A percentile compares a stretch with the other conserved stretches of the same genome.
Conservation (phyloP, 2,329 filamentous ascomycete genomes). For the Aspergillus tubingensis region DNA sequence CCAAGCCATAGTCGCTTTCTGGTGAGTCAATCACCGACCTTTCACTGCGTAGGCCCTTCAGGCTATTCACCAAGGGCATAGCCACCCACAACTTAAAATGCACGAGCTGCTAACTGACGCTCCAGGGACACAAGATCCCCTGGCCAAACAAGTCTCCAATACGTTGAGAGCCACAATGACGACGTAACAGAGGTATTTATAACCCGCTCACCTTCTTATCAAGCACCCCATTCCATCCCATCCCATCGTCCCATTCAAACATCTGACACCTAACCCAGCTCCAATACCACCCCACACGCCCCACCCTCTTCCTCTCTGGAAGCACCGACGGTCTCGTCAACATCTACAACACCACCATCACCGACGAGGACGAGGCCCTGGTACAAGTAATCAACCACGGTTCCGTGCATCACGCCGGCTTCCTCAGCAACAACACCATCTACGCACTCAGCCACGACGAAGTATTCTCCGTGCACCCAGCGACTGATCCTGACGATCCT, state of each 20-base stretch:
- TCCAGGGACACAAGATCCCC: conserved; percentile 48
- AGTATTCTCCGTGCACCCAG: conserved; percentile 59
- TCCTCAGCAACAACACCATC: conserved; percentile 54
- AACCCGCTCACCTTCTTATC: too few species aligned
- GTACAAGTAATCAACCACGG: conserved; percentile 65
- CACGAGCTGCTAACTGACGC: conserved; percentile 29
- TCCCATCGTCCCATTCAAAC: too few species aligned
- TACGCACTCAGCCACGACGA: conserved; percentile 66
- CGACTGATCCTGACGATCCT: conserved; percentile 52
- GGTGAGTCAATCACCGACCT: conserved; percentile 36
- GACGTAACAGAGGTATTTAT: conserved; percentile 57
- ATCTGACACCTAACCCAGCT: conserved; percentile 33
- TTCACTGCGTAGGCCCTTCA: background rate
- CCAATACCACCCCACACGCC: conserved; percentile 55
- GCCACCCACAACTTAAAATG: background rate
- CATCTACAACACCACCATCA: conserved; percentile 59
- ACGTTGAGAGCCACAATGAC: conserved; percentile 55
- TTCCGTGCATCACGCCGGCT: conserved; percentile 64
- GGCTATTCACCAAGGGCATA: background rate
- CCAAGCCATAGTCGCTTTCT: conserved; percentile 46
- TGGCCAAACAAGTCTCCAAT: conserved; percentile 38
- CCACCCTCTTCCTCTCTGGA: conserved; percentile 58
- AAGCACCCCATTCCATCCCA: too few species aligned
- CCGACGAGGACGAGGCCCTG: conserved; percentile 63
- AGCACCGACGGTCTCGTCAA: conserved; percentile 66